Conservation (phyloP, 768 basidiomycete species). For the Hypsizygus marmoreus region DNA sequence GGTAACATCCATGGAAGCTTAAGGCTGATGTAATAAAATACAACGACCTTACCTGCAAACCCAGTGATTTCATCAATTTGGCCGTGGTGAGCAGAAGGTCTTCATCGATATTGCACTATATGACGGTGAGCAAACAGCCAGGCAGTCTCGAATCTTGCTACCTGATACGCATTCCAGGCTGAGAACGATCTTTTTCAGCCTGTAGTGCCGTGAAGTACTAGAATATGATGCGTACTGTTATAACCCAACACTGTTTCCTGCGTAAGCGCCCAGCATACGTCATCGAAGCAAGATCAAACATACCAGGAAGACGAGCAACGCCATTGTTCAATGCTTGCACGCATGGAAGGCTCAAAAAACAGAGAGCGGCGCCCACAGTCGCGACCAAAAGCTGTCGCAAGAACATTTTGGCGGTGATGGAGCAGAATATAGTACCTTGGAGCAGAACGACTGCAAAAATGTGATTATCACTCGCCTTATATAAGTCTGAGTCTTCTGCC, state of each 20-base stretch:
- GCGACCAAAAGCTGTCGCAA: slow-evolving; percentile 21
- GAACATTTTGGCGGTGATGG: slow-evolving; percentile 20
- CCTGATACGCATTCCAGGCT: slow-evolving; percentile 76
- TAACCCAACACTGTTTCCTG: slow-evolving; percentile 68
- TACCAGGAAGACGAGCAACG: slow-evolving; percentile 40
- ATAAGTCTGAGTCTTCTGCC: not conserved
- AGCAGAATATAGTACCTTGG: slow-evolving; percentile 2
- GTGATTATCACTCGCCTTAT: not conserved
- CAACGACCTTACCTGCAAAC: slow-evolving; percentile 43
- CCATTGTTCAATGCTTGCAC: slow-evolving; percentile 28
- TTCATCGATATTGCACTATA: slow-evolving; percentile 62
- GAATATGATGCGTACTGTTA: slow-evolving; percentile 48
- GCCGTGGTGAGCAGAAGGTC: slow-evolving; percentile 51
- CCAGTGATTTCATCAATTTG: slow-evolving; percentile 55
- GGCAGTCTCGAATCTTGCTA: slow-evolving; percentile 25
- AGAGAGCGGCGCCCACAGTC: slow-evolving; percentile 15
- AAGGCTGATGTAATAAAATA: not conserved
- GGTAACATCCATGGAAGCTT: no score
- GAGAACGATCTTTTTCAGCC: not conserved
- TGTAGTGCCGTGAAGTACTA: not conserved
- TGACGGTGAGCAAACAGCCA: not conserved
- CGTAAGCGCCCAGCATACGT: not conserved
- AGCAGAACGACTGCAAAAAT: not conserved
- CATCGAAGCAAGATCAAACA: slow-evolving; percentile 8
- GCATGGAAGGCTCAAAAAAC: slow-evolving; percentile 11